A percentile compares a stretch with the other conserved stretches of the same genome.
Evolutionary conservation across 257 asterid genomes (phyloP).

Genomic region (Plantago elongata): DNA sequence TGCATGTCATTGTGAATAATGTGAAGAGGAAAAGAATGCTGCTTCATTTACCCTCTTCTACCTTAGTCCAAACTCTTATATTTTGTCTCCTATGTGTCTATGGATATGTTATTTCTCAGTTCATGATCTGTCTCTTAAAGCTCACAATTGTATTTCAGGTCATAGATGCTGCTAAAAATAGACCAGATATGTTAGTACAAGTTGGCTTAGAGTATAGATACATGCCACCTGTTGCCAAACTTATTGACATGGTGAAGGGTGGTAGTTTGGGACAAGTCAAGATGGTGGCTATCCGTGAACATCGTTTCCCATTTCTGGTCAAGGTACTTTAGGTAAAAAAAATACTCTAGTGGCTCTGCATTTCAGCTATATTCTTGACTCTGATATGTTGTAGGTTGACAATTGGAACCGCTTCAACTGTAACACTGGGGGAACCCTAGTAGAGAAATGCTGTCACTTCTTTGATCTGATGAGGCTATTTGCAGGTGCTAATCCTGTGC

Average conservation of each 20-base stretch:
- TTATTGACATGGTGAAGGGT: conserved; percentile 64
- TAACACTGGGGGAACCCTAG: conserved; percentile 88
- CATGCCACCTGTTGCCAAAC: conserved; percentile 94
- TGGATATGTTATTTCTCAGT: neutral
- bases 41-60: too few relatives aligned
- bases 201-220: conserved; percentile 95
- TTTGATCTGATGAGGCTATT: conserved; percentile 94
- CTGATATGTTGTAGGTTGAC: conserved; percentile 52
- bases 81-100: too few relatives aligned
- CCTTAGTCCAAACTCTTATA: too few relatives aligned
- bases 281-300: conserved; percentile 94
- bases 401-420: conserved; percentile 95
- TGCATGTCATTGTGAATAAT: too few relatives aligned
- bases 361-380: conserved; percentile 15
- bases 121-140: neutral
- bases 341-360: conserved; percentile 11
- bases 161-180: conserved; percentile 59
- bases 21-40: too few relatives aligned
- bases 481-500: conserved; percentile 70
- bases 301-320: conserved; percentile 89
- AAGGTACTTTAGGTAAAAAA: conserved; percentile 48
- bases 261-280: conserved; percentile 67
- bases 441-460: conserved; percentile 98
- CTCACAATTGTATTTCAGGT: conserved; percentile 40
- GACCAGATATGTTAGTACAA: conserved; percentile 73